Evolutionary conservation across 148 eudicot species (phyloP), one percentile per base, ranked within the genome.

Genomic region (Camellia granthamiana): DNA sequence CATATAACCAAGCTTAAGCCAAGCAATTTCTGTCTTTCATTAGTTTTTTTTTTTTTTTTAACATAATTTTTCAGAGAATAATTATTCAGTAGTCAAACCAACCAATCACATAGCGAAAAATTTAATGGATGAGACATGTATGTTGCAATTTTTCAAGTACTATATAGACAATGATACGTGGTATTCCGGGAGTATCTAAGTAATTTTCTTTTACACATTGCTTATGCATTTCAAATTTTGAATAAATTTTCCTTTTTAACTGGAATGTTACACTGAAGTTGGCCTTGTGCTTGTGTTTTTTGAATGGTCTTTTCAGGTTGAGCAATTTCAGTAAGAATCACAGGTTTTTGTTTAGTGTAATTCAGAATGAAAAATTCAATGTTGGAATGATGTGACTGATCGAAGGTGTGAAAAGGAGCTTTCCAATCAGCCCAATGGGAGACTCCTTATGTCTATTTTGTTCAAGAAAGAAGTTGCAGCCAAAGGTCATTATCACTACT

Each of bases 381-480:
- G 14, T 30, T 30, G 38, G 1, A 30, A 30, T 30, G 38, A 30
- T 30, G 38, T 30, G 1, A 47, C 65, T 78, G 67, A 41, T 63
- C 21, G 83, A 69, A 61, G 76, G 38, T 51, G 79, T 72, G 83
- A 68, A 64, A 44, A 19, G 60, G 82, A 55, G 66, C 62, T 78
- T 43, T 49, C 52, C 71, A 71, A 47, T 74, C 46, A n/a, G 75
- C 66, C 72, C 8, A 21, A 88, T 85, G 91, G 86, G 83, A 46
- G 84, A 90, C 78, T 85, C 83, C 14, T 51, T 82, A 42, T 74
- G 49, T 72, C 38, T 83, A 18, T 61, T 54, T 54, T 56, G 83
- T 83, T 54, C 78, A 76, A 79, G 61, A 59, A 82, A 80, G 65
- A 83, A 75, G 77, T 65, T 67, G 63, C 85, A 82, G 72, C 68